phyloP scores from a whole-genome alignment of 1,139 yeast species.

The Dujonia santamariae region DNA sequence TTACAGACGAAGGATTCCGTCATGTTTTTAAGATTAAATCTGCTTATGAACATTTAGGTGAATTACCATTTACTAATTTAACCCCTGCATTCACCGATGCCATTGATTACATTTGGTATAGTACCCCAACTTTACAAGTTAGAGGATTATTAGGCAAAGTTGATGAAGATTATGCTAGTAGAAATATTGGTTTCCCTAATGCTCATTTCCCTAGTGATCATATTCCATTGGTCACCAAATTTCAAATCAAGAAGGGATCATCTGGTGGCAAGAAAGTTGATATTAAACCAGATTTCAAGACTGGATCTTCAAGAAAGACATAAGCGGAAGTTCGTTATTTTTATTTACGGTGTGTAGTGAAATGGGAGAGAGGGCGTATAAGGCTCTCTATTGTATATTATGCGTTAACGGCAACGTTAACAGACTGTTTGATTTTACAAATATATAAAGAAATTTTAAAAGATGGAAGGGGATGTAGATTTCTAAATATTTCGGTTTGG shows the following conservation, averaged over 20 bases:
- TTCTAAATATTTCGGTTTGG: too few relatives aligned
- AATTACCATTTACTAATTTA: constrained; percentile 89
- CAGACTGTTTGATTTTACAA: too few relatives aligned
- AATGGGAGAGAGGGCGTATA: too few relatives aligned
- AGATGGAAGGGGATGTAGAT: too few relatives aligned
- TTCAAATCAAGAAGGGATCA: constrained; percentile 59
- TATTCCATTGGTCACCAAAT: constrained; percentile 75
- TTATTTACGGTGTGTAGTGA: too few relatives aligned
- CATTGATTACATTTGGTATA: constrained; percentile 94
- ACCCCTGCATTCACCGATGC: constrained; percentile 92
- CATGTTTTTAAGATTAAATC: constrained; percentile 82
- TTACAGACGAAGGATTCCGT: constrained; percentile 84
- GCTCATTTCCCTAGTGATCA: constrained; percentile 95
- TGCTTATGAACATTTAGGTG: constrained; percentile 81
- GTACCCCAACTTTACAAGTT: constrained; percentile 74
- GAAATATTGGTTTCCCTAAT: constrained; percentile 89
- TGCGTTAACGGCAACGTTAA: too few relatives aligned
- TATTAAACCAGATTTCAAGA: constrained; percentile 52
- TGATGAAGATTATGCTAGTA: constrained; percentile 71
- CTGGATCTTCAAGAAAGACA: constrained; percentile 51
- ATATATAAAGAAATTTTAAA: too few relatives aligned
- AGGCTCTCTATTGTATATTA: too few relatives aligned
- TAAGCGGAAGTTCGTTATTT: constrained; percentile 15
- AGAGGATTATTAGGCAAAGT: constrained; percentile 84
- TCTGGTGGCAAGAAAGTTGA: constrained; percentile 33